These are phyloP conservation scores for Hymenoscyphus salicellus DNA, from an alignment of 2,329 filamentous ascomycete genomes.

Conservation along the genomic window DNA sequence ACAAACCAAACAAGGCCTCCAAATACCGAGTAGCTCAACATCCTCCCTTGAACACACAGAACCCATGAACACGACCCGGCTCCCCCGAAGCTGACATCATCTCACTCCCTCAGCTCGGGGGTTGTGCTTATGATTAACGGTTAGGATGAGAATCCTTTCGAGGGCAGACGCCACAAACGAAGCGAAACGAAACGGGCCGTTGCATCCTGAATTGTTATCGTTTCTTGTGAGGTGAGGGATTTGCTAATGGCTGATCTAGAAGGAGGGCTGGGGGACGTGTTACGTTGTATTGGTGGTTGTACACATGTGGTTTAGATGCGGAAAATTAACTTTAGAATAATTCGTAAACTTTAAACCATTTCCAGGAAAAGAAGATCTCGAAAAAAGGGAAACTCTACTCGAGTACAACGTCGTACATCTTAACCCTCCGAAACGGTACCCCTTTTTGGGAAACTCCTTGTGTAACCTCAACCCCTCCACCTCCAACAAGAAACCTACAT, in stretches of 20 bases:
- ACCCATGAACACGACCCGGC: too few relatives aligned
- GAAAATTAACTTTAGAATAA: background rate
- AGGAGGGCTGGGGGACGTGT: background rate
- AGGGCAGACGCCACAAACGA: background rate
- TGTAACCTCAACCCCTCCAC: background rate
- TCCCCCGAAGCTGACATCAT: too few relatives aligned
- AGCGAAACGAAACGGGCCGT: constrained; percentile 6
- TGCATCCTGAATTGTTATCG: background rate
- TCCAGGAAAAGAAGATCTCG: too few relatives aligned
- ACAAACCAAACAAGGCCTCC: too few relatives aligned
- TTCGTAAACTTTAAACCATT: too few relatives aligned
- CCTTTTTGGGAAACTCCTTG: background rate
- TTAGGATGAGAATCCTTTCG: background rate
- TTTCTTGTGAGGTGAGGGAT: background rate
- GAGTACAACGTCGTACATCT: background rate
- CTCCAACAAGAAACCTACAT: background rate
- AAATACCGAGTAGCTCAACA: too few relatives aligned
- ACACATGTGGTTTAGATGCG: background rate
- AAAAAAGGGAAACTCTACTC: background rate
- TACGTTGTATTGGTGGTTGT: background rate
- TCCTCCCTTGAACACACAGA: too few relatives aligned
- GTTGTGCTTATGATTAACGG: background rate
- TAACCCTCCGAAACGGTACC: background rate
- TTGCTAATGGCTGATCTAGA: background rate
- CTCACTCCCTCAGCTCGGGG: too few relatives aligned